Base-by-base conservation (phyloP, 1,284 basidiomycete genomes). In the Puccinia novopanici region DNA sequence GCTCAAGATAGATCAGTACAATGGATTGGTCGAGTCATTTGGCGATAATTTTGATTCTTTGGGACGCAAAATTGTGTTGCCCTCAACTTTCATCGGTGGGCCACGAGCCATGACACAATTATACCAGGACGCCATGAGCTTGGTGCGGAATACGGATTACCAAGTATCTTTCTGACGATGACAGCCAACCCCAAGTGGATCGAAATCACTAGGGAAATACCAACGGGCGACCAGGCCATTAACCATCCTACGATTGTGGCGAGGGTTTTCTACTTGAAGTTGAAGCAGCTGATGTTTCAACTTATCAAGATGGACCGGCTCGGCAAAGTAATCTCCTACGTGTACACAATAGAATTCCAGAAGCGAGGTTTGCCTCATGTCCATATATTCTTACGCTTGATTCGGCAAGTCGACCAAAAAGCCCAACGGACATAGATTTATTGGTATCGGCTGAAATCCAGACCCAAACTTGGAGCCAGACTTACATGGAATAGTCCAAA, bases 341-440 rank as follows among this genome's bases (percentile, higher is more conserved):
- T 89, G 0, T 87, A 87, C 75, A 86, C 86, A 0, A 88, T 89
- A 78, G 88, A 89, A 82, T 89, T 88, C 73, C 89, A 89, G 81
- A 89, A 89, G 80, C 83, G 87, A 89, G 19, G 87, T 77, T 22
- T 88, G 89, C 15, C 63, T 84, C 2, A 85, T 86, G 81, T n/a
- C n/a, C n/a, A n/a, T n/a, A n/a, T n/a, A n/a, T n/a, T n/a, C n/a
- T n/a, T n/a, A n/a, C n/a, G n/a, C n/a, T n/a, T n/a, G n/a, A n/a
- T n/a, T n/a, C n/a, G n/a, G n/a, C n/a, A n/a, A n/a, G n/a, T n/a
- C n/a, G n/a, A n/a, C n/a, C n/a, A n/a, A n/a, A n/a, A n/a, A n/a
- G n/a, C n/a, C n/a, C n/a, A n/a, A n/a, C n/a, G n/a, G n/a, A n/a
- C n/a, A n/a, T n/a, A n/a, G n/a, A n/a, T n/a, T n/a, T n/a, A n/a